Evolutionary conservation across 2,329 filamentous ascomycete genomes (phyloP).

Genomic region (Fusarium multiceps): DNA sequence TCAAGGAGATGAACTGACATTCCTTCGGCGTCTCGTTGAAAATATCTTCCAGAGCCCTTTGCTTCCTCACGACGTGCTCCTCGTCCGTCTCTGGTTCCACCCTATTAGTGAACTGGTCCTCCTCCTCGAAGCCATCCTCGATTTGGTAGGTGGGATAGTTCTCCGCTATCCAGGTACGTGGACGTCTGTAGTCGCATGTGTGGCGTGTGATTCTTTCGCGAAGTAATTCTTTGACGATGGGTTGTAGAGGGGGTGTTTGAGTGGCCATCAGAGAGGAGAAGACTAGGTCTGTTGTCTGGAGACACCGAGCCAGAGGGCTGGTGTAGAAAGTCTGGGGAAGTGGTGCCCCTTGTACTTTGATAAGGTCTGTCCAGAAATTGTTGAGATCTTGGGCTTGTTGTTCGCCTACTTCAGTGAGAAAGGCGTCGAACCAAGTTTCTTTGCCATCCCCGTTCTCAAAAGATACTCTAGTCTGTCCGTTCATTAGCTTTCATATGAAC

Average conservation of each 20-base stretch:
- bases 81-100: constrained; percentile 60
- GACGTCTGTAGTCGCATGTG: constrained; percentile 69
- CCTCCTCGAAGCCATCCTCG: constrained; percentile 65
- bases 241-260: constrained; percentile 57
- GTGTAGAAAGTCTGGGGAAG: constrained; percentile 66
- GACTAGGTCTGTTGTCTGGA: constrained; percentile 65
- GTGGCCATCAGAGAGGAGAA: constrained; percentile 56
- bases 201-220: constrained; percentile 70
- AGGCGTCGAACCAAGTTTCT: constrained; percentile 55
- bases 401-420: constrained; percentile 64
- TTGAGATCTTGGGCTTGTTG: constrained; percentile 64
- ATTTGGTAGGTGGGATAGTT: constrained; percentile 63
- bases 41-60: constrained; percentile 58
- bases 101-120: constrained; percentile 64
- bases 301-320: constrained; percentile 67
- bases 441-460: constrained; percentile 54
- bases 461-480: constrained; percentile 50
- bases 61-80: constrained; percentile 59
- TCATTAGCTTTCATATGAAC: neutral
- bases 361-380: constrained; percentile 61
- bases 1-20: constrained; percentile 60
- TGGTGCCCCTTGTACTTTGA: constrained; percentile 60
- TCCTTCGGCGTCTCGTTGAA: constrained; percentile 55
- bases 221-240: constrained; percentile 67
- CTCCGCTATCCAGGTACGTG: constrained; percentile 59